Conservation (phyloP, 2,329 filamentous ascomycete species). For the Aspergillus luchuensis region DNA sequence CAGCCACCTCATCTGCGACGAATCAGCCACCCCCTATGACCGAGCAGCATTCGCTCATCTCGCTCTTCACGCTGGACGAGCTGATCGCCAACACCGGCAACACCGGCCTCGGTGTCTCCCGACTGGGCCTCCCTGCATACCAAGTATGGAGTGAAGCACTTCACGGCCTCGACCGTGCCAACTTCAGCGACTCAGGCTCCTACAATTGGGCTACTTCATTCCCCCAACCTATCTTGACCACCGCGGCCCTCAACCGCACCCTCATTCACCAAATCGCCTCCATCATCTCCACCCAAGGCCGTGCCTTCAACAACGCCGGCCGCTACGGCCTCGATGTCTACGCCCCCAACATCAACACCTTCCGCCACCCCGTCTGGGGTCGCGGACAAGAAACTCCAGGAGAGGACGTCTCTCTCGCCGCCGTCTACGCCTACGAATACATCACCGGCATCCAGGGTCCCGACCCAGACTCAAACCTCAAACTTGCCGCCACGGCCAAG, state of each 20-base stretch:
- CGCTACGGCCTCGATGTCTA: constrained; percentile 42
- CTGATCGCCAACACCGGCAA: constrained; percentile 58
- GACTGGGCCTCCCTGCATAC: constrained; percentile 61
- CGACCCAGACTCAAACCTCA: constrained; percentile 36
- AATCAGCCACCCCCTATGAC: constrained; percentile 41
- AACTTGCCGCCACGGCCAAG: constrained; percentile 58
- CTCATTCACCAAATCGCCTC: constrained; percentile 60
- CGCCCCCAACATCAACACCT: constrained; percentile 69
- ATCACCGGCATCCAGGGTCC: constrained; percentile 58
- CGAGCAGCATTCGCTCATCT: constrained; percentile 54
- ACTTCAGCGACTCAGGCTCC: constrained; percentile 55
- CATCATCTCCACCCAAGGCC: constrained; percentile 59
- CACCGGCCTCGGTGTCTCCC: constrained; percentile 53
- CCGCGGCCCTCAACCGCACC: constrained; percentile 65
- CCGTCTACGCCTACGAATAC: constrained; percentile 55
- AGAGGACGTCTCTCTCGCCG: constrained; percentile 55
- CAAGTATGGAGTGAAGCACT: constrained; percentile 63
- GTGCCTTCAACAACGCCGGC: constrained; percentile 65
- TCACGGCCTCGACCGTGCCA: constrained; percentile 63
- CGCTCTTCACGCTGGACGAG: constrained; percentile 55
- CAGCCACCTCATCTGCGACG: constrained; percentile 55
- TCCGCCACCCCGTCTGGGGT: constrained; percentile 65
- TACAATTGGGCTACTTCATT: constrained; percentile 67
- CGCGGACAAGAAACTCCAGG: constrained; percentile 63
- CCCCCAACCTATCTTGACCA: constrained; percentile 64